Evolutionary conservation across 495 filamentous ascomycete genomes (phyloP).

Genomic region (Parachaetomium inaequale): DNA sequence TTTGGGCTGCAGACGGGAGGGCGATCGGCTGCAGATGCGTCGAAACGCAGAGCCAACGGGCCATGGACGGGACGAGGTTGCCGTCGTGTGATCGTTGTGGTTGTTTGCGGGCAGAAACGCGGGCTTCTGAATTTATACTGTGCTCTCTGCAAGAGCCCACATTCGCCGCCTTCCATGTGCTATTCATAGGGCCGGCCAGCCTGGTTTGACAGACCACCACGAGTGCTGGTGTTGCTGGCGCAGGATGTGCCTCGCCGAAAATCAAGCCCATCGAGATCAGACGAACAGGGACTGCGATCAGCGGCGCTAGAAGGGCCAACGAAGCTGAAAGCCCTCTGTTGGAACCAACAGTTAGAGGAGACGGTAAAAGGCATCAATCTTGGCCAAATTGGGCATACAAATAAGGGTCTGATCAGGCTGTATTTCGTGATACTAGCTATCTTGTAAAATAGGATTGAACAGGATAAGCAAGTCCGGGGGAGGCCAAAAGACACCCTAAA

Average conservation of each 20-base stretch:
- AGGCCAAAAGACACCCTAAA: no score
- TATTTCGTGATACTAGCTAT: no score
- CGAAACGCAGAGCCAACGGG: no score
- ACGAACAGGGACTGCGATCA: not conserved
- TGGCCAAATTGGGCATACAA: no score
- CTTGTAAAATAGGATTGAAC: no score
- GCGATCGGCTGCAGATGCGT: constrained; percentile 20
- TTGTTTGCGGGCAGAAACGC: not conserved
- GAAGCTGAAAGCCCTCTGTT: constrained; percentile 1
- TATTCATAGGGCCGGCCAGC: not conserved
- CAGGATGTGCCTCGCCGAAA: not conserved
- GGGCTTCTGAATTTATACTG: not conserved
- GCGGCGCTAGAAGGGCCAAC: not conserved
- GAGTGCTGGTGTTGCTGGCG: not conserved
- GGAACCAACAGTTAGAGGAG: no score
- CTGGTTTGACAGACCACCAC: not conserved
- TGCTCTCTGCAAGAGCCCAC: not conserved
- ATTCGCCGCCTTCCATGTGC: not conserved
- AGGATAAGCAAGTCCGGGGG: no score
- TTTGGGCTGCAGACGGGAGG: constrained; percentile 27
- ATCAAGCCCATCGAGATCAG: not conserved
- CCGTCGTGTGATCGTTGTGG: not conserved
- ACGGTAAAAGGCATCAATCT: no score
- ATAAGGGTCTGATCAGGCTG: no score
- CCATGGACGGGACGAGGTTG: not conserved